Evolutionary conservation across 2,329 filamentous ascomycete genomes (phyloP).

Genomic region (Penicillium fuscoglaucum): DNA sequence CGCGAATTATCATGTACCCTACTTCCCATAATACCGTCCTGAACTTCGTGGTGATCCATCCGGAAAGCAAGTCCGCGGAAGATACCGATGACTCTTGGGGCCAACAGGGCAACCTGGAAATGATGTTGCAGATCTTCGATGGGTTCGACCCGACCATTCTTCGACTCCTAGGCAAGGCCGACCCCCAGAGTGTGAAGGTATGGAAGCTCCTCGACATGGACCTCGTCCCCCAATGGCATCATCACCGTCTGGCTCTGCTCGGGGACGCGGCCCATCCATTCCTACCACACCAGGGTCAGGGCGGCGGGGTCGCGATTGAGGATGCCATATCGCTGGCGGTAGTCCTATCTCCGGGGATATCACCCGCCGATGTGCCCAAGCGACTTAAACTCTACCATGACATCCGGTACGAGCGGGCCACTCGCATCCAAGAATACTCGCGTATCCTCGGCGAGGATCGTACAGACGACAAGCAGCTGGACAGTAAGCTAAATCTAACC

Average conservation of each 20-base stretch:
- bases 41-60: slow-evolving; percentile 57
- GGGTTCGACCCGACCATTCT: slow-evolving; percentile 47
- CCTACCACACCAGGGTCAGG: slow-evolving; percentile 63
- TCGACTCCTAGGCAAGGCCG: slow-evolving; percentile 41
- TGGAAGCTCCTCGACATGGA: slow-evolving; percentile 66
- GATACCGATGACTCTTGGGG: slow-evolving; percentile 35
- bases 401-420: slow-evolving; percentile 58
- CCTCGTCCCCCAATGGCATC: slow-evolving; percentile 55
- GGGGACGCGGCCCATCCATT: slow-evolving; percentile 71
- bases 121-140: slow-evolving; percentile 29
- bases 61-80: slow-evolving; percentile 23
- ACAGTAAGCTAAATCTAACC: neutral
- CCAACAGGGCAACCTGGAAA: slow-evolving; percentile 27
- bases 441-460: neutral
- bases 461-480: neutral
- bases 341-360: slow-evolving; percentile 53
- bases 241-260: slow-evolving; percentile 56
- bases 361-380: slow-evolving; percentile 50
- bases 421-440: slow-evolving; percentile 51
- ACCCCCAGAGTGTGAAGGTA: slow-evolving; percentile 52
- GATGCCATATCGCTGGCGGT: slow-evolving; percentile 62
- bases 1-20: slow-evolving; percentile 51
- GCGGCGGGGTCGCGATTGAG: slow-evolving; percentile 65
- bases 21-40: slow-evolving; percentile 49
- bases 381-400: slow-evolving; percentile 61